Base-by-base conservation (phyloP, 2,329 filamentous ascomycete genomes). In the Ceratocystis smalleyi region DNA sequence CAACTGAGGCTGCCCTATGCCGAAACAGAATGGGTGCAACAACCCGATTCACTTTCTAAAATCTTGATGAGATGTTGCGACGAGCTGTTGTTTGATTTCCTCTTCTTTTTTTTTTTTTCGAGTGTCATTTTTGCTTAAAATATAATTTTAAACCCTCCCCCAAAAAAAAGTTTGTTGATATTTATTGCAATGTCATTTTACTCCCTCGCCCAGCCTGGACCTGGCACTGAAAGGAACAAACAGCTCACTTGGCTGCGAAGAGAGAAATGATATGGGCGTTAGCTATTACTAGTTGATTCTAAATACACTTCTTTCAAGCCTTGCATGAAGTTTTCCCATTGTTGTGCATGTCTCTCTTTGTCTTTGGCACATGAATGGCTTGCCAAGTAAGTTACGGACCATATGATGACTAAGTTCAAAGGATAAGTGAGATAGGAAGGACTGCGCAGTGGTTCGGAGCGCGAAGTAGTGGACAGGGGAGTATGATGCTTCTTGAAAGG, bases 81-180 rank as follows among this genome's bases (percentile, higher is more conserved):
- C 43, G 43, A 24, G 51, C 22, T 55, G 5, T 55, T 55, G 5
- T 61, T 47, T 57, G 54, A 47, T 65, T 61, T 65, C 15, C 8
- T 59, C 24, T 17, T 61, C 64, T 57, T n/a, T n/a, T 54, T 66
- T 66, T 61, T 24, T 64, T 61, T 66, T 57, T 24, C 8, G 22
- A 35, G 30, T 54, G 19, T 64, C 17, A 45, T 43, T 49, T 59
- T 43, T 59, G 30, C 35, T 45, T 2, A 45, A 49, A 17, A 57
- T 63, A 65, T 59, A 65, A 40, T 35, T 24, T 6, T 51, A 51
- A 64, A 64, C n/a, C n/a, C n/a, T n/a, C n/a, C n/a, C n/a, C n/a
- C n/a, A 55, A 61, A 61, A 65, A 65, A 45, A 61, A 12, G n/a
- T 10, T 62, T 49, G 30, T 32, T 62, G 12, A 8, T 49, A 12